Base-by-base conservation (phyloP, 2,329 filamentous ascomycete species). In the Neonectria coccinea region DNA sequence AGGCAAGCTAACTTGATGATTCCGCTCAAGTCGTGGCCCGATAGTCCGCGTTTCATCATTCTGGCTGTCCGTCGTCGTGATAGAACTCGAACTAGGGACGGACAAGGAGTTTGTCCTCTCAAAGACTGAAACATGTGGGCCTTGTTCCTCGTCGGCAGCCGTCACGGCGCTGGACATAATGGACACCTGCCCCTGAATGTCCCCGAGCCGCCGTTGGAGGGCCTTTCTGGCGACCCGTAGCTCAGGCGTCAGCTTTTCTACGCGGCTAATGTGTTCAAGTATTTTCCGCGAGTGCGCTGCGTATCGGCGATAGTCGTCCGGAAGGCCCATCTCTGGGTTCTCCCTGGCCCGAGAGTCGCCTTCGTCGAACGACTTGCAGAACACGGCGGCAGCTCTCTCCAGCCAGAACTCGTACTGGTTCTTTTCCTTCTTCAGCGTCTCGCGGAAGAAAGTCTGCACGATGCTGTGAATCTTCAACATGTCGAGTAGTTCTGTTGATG, bases 121-220 rank as follows among this genome's bases (percentile, higher is more conserved):
- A 53, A 73, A 73, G 8, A 73, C 69, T 2, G 70, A 73, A 25
- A 73, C 63, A n/a, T 71, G 65, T 27, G 69, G 68, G n/a, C 56
- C 66, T n/a, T 25, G 25, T 56, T 62, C 16, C 59, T 54, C 58
- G 33, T 53, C 48, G 9, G 61, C 60, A 47, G 65, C 65, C 50
- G 64, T 69, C 67, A 68, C 63, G 41, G 68, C 62, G 55, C 60
- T 59, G 48, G 70, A 50, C 14, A 67, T 56, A 10, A 58, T 65
- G 27, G 62, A 65, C 54, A 67, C 58, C 36, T 58, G 64, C 27
- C 56, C 59, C 55, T 68, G 69, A 14, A 73, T 73, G 55, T 67
- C 63, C 16, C 51, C 61, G 22, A 70, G 69, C 12, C 71, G 65
- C 27, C 41, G 50, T 44, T 64, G 33, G 6, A 73, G 65, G 6